Evolutionary conservation across 129 eudicot species (phyloP), one percentile per base, ranked within the genome.

Genomic region (Chrysanthemum makinoi): DNA sequence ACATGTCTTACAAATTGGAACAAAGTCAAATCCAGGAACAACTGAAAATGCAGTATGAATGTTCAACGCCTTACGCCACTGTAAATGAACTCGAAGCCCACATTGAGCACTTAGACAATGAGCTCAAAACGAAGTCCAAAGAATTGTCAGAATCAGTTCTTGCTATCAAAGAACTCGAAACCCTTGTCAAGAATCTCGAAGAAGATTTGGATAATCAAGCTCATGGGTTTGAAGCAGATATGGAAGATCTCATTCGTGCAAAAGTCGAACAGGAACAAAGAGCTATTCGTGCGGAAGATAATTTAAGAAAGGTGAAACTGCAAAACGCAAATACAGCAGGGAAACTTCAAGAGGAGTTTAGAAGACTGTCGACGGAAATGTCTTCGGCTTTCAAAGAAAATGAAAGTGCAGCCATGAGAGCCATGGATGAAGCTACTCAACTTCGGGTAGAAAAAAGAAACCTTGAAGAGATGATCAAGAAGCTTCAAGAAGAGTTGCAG

Each of bases 191-290:
- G 79, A 70, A 70, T 73, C 74, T 91, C 39, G 96, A 91, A 81
- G 91, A 88, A 81, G 94, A 82, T 49, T 53, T 91, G 52, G 91
- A 86, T 73, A 77, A 79, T 56, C 96, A 90, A 72, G 87, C 86
- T 14, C 87, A 75, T 19, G 94, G 80, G 18, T 87, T 90, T 76
- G 96, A 94, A 77, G 85, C 77, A 60, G 99, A 90, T 83, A 76
- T 94, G 68, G 97, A 86, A 69, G 82, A 78, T 24, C 86, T 94
- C 54, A 67, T 80, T 6, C 72, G 63, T 33, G 84, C 82, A 13
- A 95, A 95, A 83, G 86, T 95, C 5, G 95, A 95, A 78, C 89
- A 83, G 79, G 99, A 95, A 75, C 86, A 90, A 61, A 80, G 92
- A 78, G 97, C 95, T 3, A 83, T 88, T 78, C 77, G 66, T 51